phyloP scores from a whole-genome alignment of 129 eudicot genomes.

The Solidago caesia region DNA sequence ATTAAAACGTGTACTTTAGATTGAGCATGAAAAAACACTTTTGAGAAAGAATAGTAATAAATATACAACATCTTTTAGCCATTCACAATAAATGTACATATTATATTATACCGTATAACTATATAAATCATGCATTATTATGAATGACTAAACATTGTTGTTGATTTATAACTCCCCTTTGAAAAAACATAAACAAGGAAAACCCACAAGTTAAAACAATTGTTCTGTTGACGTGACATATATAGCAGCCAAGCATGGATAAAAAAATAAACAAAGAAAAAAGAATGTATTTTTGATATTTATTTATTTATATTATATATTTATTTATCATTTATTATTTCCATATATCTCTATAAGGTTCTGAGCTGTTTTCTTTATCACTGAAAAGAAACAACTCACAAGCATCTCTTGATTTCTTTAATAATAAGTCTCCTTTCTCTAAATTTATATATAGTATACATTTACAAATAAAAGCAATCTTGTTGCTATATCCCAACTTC shows the following conservation, averaged over 20 bases:
- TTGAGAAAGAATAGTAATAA: too few species aligned
- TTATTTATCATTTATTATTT: background rate
- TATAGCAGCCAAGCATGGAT: constrained; percentile 7
- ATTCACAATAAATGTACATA: too few species aligned
- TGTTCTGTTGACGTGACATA: background rate
- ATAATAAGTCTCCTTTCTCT: constrained; percentile 29
- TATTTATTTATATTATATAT: background rate
- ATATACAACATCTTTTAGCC: too few species aligned
- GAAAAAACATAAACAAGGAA: too few species aligned
- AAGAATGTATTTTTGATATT: background rate
- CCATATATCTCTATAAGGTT: constrained; percentile 26
- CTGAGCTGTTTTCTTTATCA: constrained; percentile 32
- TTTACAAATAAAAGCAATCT: background rate
- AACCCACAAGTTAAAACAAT: background rate
- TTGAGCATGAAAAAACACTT: background rate
- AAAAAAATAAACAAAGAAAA: background rate
- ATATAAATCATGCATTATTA: too few species aligned
- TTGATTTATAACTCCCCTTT: background rate
- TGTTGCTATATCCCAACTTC: constrained; percentile 23
- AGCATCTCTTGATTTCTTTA: constrained; percentile 51
- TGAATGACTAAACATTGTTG: too few species aligned
- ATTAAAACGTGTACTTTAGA: too few species aligned
- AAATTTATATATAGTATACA: background rate
- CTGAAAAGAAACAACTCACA: constrained; percentile 36
- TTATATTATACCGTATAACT: too few species aligned